Base-by-base conservation (phyloP, 768 basidiomycete genomes). In the Tephrocybe sp. region DNA sequence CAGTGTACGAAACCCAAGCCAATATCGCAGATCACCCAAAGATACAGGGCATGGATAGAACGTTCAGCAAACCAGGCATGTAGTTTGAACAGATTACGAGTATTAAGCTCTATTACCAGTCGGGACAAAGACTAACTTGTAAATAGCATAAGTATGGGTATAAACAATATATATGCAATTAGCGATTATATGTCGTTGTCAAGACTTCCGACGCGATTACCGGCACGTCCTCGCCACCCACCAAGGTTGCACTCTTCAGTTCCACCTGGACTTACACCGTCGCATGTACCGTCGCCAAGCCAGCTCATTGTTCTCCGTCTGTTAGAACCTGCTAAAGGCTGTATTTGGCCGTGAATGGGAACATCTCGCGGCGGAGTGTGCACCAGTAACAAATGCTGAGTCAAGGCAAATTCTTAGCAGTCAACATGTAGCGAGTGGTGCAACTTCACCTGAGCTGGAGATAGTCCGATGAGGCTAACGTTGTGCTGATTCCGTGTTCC, bases 21-120 rank as follows among this genome's bases (percentile, higher is more conserved):
- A 93, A 92, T 56, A 71, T 88, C 25, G 88, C 91, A 1, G 94
- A 96, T 63, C 94, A 96, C 57, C 77, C 83, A 52, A 92, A 91
- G 69, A 87, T 92, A 40, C 84, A 83, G 60, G 90, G 91, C n/a
- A 84, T 79, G 37, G 84, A 85, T 28, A 82, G 83, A 8, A 75
- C 72, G 52, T 72, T 81, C 55, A 80, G 67, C 52, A 64, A 73
- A 30, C 73, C 82, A 6, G 76, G 76, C 38, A 54, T 56, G 44
- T 66, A 57, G 59, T 22, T 40, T 15, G 18, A 44, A 12, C 28
- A 19, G 26, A 19, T n/a, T n/a, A n/a, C n/a, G n/a, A n/a, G n/a
- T n/a, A n/a, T n/a, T n/a, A n/a, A n/a, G n/a, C n/a, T n/a, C n/a
- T n/a, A n/a, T n/a, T n/a, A n/a, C n/a, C n/a, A n/a, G n/a, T n/a